Percentiles rank a stretch among this genome's conserved stretches.
These are phyloP conservation scores for Coemansia sp. DNA, from an alignment of 192 early-diverging fungal species.

Conservation along the genomic window DNA sequence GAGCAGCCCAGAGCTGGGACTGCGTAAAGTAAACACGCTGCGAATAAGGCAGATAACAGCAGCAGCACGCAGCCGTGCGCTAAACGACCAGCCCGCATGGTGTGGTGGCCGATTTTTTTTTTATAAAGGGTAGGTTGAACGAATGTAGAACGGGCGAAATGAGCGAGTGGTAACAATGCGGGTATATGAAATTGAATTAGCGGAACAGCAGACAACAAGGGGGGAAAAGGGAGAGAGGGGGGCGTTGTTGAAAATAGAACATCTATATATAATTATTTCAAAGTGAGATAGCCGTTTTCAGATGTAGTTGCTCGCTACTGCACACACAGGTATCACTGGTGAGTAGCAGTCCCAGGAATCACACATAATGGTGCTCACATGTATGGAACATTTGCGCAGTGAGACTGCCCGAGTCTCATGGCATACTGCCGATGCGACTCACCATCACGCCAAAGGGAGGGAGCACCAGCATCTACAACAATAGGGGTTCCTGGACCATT, in stretches of 20 bases:
- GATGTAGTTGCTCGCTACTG: not conserved
- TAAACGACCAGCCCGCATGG: conserved; percentile 2
- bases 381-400: not conserved
- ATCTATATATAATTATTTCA: not conserved
- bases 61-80: conserved; percentile 1
- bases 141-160: not conserved
- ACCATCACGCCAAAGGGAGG: not conserved
- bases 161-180: not conserved
- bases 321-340: conserved; percentile 2
- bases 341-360: not conserved
- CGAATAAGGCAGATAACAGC: not conserved
- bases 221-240: not conserved
- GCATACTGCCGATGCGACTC: conserved; percentile 1
- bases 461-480: not conserved
- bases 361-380: not conserved
- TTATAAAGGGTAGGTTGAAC: not conserved
- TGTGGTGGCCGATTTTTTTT: not conserved
- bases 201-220: not conserved
- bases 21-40: not conserved
- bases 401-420: not conserved
- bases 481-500: not conserved
- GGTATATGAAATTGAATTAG: not conserved
- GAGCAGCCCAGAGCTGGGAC: not conserved
- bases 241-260: not conserved
- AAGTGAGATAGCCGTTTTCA: conserved; percentile 3